These are phyloP conservation scores for Strigomonas culicis DNA, from an alignment of 208 protist species.

Conservation along the genomic window DNA sequence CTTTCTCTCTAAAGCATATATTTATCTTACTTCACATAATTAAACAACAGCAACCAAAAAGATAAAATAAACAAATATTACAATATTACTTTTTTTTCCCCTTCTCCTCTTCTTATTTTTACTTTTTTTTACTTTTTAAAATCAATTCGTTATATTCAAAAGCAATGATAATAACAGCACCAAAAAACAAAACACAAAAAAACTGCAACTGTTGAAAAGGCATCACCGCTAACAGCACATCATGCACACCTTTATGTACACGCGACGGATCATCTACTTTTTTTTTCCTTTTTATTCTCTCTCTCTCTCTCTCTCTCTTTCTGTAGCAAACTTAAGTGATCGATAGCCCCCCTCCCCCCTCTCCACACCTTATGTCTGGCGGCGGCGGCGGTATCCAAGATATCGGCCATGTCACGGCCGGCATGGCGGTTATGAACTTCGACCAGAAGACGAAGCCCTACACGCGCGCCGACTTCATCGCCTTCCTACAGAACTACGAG, in stretches of 20 bases:
- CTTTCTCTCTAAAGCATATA: conserved; percentile 6
- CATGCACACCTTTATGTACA: too few relatives aligned
- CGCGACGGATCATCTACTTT: background rate
- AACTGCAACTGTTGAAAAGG: background rate
- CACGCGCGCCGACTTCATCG: conserved; percentile 66
- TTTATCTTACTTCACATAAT: conserved; percentile 5
- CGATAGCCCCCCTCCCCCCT: background rate
- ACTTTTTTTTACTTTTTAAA: background rate
- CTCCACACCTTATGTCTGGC: conserved; percentile 11
- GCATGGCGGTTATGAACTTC: conserved; percentile 85
- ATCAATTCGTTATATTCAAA: background rate
- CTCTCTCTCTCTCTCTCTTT: conserved; percentile 12
- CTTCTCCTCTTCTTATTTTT: conserved; percentile 2
- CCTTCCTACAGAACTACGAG: conserved; percentile 72
- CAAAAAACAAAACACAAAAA: conserved; percentile 8
- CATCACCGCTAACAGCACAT: too few relatives aligned
- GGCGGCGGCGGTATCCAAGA: conserved; percentile 75
- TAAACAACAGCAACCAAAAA: conserved; percentile 1
- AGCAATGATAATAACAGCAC: background rate
- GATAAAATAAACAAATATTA: background rate
- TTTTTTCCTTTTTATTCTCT: conserved; percentile 2
- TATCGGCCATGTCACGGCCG: conserved; percentile 78
- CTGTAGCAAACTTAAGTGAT: background rate
- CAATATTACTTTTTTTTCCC: conserved; percentile 4
- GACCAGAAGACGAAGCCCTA: conserved; percentile 82